Conservation (phyloP, 306 rosid species). For the Dalbergia cultrata region DNA sequence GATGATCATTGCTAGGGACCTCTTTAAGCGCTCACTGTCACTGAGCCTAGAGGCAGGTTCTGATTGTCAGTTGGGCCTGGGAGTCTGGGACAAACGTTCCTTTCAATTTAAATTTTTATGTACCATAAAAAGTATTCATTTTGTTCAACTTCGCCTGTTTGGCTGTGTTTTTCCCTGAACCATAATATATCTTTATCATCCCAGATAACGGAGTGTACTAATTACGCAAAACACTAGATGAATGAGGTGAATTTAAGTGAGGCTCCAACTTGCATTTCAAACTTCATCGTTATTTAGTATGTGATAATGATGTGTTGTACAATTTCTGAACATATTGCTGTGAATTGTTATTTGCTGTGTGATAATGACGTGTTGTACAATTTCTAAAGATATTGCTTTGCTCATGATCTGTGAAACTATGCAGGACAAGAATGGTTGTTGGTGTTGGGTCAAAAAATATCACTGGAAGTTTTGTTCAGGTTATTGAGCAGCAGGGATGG, state of each 20-base stretch:
- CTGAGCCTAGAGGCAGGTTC: no score
- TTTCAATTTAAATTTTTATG: no score
- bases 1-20: no score
- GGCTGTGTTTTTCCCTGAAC: background rate
- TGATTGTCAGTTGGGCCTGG: no score
- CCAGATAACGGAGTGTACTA: background rate
- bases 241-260: background rate
- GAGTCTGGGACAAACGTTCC: no score
- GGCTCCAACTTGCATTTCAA: background rate
- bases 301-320: constrained; percentile 4
- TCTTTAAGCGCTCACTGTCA: no score
- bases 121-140: no score
- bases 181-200: background rate
- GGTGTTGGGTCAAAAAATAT: constrained; percentile 91
- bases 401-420: constrained; percentile 20
- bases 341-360: background rate
- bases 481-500: constrained; percentile 96
- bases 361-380: constrained; percentile 2
- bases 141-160: background rate
- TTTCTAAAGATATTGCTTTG: background rate
- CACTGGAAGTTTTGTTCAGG: constrained; percentile 82
- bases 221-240: background rate
- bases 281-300: background rate
- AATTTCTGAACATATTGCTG: background rate
- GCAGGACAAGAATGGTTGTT: constrained; percentile 98